Conservation (phyloP, 1,284 basidiomycete genomes). For the Dichomitus squalens region DNA sequence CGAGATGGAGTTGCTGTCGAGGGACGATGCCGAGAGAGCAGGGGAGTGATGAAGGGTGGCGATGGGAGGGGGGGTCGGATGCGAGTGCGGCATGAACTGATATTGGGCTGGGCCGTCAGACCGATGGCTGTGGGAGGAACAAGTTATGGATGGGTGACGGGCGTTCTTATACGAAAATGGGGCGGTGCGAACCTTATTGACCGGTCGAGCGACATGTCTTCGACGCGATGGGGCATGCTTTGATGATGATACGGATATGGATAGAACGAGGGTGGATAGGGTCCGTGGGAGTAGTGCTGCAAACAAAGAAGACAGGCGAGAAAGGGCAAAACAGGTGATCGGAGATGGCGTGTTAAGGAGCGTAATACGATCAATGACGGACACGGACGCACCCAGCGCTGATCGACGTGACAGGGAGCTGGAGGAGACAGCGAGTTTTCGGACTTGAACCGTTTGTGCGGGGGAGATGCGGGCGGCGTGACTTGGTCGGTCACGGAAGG, state of each 20-base stretch:
- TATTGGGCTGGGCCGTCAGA: conserved; percentile 42
- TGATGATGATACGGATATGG: conserved; percentile 30
- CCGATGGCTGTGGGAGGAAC: conserved; percentile 37
- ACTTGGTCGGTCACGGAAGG: conserved; percentile 2
- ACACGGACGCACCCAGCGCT: conserved; percentile 24
- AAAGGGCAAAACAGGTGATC: conserved; percentile 17
- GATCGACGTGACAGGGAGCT: conserved; percentile 23
- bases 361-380: conserved; percentile 24
- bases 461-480: conserved; percentile 17
- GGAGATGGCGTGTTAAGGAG: conserved; percentile 24
- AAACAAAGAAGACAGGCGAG: conserved; percentile 1
- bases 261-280: conserved; percentile 25
- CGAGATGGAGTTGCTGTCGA: conserved; percentile 59
- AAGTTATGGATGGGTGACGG: conserved; percentile 17
- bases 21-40: conserved; percentile 58
- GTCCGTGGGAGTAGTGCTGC: conserved; percentile 26
- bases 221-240: conserved; percentile 50
- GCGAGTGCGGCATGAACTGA: conserved; percentile 41
- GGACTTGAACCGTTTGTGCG: conserved; percentile 23
- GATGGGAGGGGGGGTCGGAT: conserved; percentile 57
- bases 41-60: conserved; percentile 61
- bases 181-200: conserved; percentile 40
- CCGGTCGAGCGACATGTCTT: conserved; percentile 44
- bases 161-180: conserved; percentile 25
- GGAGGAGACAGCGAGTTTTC: conserved; percentile 20